Evolutionary conservation across 2,329 filamentous ascomycete species (phyloP).

Genomic region (Monosporascus sp.): DNA sequence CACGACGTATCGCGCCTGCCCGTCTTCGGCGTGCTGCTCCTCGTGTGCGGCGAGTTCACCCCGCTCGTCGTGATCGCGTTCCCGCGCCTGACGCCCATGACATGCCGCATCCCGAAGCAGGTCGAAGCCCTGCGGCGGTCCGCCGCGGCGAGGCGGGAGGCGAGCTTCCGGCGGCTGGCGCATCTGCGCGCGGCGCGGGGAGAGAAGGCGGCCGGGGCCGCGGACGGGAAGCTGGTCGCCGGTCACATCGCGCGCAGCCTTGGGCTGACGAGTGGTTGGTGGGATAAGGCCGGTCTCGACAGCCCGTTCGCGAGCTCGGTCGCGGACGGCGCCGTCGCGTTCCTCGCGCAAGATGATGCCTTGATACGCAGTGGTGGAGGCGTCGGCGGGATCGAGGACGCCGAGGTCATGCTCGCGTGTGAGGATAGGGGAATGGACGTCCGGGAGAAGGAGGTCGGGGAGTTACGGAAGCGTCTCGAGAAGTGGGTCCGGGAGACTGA

Average conservation of each 20-base stretch:
- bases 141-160: conserved; percentile 46
- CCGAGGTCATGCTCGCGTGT: conserved; percentile 66
- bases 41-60: conserved; percentile 81
- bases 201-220: background rate
- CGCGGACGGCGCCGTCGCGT: conserved; percentile 51
- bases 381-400: conserved; percentile 47
- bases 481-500: conserved; percentile 44
- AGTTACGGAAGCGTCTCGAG: conserved; percentile 42
- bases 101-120: conserved; percentile 79
- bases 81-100: conserved; percentile 66
- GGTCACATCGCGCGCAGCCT: conserved; percentile 23
- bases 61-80: conserved; percentile 72
- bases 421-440: conserved; percentile 62
- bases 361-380: conserved; percentile 62
- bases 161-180: conserved; percentile 37
- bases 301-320: conserved; percentile 49
- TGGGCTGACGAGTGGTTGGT: conserved; percentile 38
- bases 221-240: background rate
- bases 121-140: conserved; percentile 50
- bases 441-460: conserved; percentile 50
- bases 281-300: conserved; percentile 45
- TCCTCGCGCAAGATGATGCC: conserved; percentile 65
- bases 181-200: conserved; percentile 11
- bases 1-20: conserved; percentile 76
- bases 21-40: conserved; percentile 67